These are phyloP conservation scores for Coemansia sp. DNA, from an alignment of 192 early-diverging fungal species.

Conservation along the genomic window DNA sequence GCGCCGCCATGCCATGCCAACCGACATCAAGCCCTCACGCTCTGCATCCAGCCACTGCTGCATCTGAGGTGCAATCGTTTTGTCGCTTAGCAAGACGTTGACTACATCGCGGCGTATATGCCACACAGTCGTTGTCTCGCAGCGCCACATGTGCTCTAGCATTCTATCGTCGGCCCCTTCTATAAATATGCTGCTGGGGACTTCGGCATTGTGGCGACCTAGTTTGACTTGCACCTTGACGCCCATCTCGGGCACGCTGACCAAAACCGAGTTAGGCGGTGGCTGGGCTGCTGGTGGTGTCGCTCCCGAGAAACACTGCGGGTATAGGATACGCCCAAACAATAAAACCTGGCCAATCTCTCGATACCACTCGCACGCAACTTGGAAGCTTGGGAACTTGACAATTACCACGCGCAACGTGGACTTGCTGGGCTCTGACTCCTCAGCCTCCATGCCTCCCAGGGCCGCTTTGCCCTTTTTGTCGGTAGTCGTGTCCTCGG, in stretches of 20 bases:
- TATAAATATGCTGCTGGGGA: conserved; percentile 16
- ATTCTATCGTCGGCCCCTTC: conserved; percentile 22
- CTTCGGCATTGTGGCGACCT: conserved; percentile 16
- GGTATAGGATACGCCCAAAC: conserved; percentile 25
- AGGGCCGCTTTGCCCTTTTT: conserved; percentile 9
- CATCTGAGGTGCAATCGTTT: conserved; percentile 20
- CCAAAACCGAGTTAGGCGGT: conserved; percentile 21
- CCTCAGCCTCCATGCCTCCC: conserved; percentile 11
- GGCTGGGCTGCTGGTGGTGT: conserved; percentile 25
- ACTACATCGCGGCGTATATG: conserved; percentile 36
- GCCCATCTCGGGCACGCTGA: conserved; percentile 48
- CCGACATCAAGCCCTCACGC: conserved; percentile 22
- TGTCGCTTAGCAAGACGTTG: conserved; percentile 25
- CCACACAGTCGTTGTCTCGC: conserved; percentile 44
- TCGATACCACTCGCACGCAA: conserved; percentile 42
- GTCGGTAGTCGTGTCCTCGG: background rate
- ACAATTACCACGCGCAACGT: conserved; percentile 29
- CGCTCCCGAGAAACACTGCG: conserved; percentile 18
- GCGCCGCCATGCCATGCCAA: conserved; percentile 50
- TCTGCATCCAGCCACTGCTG: conserved; percentile 39
- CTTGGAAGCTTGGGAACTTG: conserved; percentile 43
- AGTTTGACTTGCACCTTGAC: conserved; percentile 48
- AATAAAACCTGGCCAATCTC: conserved; percentile 42
- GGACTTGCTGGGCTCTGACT: conserved; percentile 14
- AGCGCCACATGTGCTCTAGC: conserved; percentile 36